These are phyloP conservation scores for Amanita rimosa DNA, from an alignment of 768 basidiomycete genomes.

Conservation along the genomic window DNA sequence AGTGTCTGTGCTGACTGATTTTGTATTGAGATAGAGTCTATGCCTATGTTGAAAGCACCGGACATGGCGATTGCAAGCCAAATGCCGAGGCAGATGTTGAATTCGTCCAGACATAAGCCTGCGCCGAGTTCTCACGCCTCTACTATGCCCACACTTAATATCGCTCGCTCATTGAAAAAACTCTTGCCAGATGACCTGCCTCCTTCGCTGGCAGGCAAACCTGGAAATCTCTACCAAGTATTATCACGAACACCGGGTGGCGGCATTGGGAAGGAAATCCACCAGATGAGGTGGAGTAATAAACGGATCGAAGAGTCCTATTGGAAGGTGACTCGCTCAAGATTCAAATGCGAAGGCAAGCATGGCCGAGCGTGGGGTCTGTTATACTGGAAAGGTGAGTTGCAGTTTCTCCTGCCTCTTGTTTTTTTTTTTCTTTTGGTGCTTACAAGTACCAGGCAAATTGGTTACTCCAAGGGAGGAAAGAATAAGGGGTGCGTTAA, in stretches of 20 bases:
- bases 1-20: slow-evolving; percentile 30
- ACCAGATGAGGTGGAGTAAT: slow-evolving; percentile 63
- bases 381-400: slow-evolving; percentile 63
- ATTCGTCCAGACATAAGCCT: slow-evolving; percentile 11
- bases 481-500: slow-evolving; percentile 58
- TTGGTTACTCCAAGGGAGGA: slow-evolving; percentile 48
- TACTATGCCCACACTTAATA: slow-evolving; percentile 20
- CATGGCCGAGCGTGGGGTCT: slow-evolving; percentile 82
- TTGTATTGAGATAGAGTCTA: not conserved
- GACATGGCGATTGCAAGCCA: slow-evolving; percentile 8
- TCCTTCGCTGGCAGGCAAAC: slow-evolving; percentile 41
- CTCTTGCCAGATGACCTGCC: slow-evolving; percentile 50
- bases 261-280: slow-evolving; percentile 55
- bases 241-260: slow-evolving; percentile 58
- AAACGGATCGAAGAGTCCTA: slow-evolving; percentile 60
- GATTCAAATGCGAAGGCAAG: slow-evolving; percentile 59
- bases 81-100: slow-evolving; percentile 10
- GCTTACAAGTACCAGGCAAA: slow-evolving; percentile 32
- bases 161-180: slow-evolving; percentile 34
- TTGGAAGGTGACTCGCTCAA: slow-evolving; percentile 65
- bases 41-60: slow-evolving; percentile 1
- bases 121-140: slow-evolving; percentile 10
- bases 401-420: not conserved
- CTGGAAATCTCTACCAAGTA: slow-evolving; percentile 62
- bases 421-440: slow-evolving; percentile 4